Evolutionary conservation across 495 filamentous ascomycete genomes (phyloP).

Genomic region (Lophiostoma macrostomum): DNA sequence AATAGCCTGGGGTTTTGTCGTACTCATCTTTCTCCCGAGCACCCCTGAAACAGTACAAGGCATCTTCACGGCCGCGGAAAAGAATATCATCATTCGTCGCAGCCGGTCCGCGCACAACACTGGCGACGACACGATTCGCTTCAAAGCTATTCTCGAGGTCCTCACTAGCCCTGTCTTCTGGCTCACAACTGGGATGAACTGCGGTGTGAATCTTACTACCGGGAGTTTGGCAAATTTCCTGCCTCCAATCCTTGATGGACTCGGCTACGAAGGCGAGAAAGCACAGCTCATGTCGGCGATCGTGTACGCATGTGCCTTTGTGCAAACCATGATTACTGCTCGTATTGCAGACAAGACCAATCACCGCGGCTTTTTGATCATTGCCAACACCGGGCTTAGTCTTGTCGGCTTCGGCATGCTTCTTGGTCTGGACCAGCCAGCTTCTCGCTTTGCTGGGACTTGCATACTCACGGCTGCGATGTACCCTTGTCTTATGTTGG

Average conservation of each 20-base stretch:
- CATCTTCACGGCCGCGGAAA: background rate
- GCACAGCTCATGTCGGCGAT: constrained; percentile 5
- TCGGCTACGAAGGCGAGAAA: constrained; percentile 4
- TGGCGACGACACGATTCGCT: background rate
- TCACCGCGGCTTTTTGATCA: background rate
- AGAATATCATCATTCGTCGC: background rate
- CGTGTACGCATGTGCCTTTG: constrained; percentile 10
- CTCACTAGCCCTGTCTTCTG: background rate
- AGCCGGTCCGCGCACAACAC: background rate
- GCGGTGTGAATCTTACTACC: background rate
- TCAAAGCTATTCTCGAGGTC: background rate
- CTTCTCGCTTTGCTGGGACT: background rate
- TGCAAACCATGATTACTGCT: background rate
- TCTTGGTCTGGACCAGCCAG: background rate
- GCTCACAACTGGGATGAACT: background rate
- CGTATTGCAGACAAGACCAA: constrained; percentile 5
- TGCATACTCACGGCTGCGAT: background rate
- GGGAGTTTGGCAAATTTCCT: constrained; percentile 1
- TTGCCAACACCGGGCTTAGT: background rate
- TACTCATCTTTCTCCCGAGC: background rate
- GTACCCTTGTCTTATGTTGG: constrained; percentile 2
- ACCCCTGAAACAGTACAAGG: background rate
- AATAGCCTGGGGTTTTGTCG: background rate
- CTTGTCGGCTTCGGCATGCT: constrained; percentile 3
- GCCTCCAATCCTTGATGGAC: constrained; percentile 1